Evolutionary conservation across 768 basidiomycete genomes (phyloP).

Genomic region (Trametes elegans): DNA sequence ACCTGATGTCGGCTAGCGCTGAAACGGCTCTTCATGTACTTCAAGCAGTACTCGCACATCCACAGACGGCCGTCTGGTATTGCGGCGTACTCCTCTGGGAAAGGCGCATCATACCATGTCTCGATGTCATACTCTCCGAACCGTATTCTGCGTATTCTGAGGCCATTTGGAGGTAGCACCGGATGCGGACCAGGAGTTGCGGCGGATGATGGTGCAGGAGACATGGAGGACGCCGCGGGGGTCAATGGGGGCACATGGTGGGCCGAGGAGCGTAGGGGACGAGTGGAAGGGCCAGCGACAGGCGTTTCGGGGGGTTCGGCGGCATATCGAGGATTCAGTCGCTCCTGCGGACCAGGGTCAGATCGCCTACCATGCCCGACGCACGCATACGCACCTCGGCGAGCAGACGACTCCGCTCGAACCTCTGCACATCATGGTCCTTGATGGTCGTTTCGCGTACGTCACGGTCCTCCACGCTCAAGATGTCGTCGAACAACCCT

Average conservation of each 20-base stretch:
- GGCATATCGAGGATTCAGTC: slow-evolving; percentile 38
- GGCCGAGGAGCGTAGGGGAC: slow-evolving; percentile 60
- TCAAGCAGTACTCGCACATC: slow-evolving; percentile 98
- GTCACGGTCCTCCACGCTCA: slow-evolving; percentile 68
- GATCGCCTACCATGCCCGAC: neutral
- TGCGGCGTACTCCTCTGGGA: slow-evolving; percentile 94
- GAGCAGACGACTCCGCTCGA: slow-evolving; percentile 64
- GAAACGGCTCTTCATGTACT: slow-evolving; percentile 96
- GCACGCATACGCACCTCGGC: slow-evolving; percentile 62
- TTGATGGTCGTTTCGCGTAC: slow-evolving; percentile 64
- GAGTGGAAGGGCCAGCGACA: slow-evolving; percentile 54
- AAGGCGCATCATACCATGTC: slow-evolving; percentile 99
- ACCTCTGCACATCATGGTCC: slow-evolving; percentile 60
- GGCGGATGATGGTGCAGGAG: slow-evolving; percentile 34
- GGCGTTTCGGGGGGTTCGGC: slow-evolving; percentile 37
- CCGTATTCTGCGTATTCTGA: slow-evolving; percentile 83
- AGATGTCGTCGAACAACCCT: slow-evolving; percentile 83
- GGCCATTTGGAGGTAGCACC: slow-evolving; percentile 45
- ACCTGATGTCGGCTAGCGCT: slow-evolving; percentile 84
- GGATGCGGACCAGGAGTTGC: slow-evolving; percentile 40
- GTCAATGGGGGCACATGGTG: slow-evolving; percentile 37
- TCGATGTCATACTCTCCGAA: slow-evolving; percentile 92
- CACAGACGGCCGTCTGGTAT: slow-evolving; percentile 91
- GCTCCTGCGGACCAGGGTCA: slow-evolving; percentile 16
- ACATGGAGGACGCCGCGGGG: slow-evolving; percentile 35